Evolutionary conservation across 2,329 filamentous ascomycete genomes (phyloP), one percentile per base, ranked within the genome.

Genomic region (Botryotinia convoluta): DNA sequence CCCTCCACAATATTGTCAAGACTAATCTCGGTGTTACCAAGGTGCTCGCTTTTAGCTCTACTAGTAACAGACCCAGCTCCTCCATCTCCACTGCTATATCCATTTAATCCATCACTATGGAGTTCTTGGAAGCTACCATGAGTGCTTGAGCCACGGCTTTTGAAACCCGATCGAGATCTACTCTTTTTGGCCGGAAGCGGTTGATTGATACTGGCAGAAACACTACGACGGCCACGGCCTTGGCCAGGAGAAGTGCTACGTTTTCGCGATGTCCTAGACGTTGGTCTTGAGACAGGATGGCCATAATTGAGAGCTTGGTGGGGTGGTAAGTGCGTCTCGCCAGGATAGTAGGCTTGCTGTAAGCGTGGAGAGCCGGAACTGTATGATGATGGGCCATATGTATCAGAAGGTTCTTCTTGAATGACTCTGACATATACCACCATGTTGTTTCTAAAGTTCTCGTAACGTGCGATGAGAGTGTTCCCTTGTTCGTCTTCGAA

Each of bases 1-100:
- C 97, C 96, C 84, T 98, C 95, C 75, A 99, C 93, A 83, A 99
- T 98, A 82, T 99, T 99, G 79, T 98, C 95, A 78, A 98, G 90
- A 82, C 95, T 98, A 81, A 99, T 99, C 79, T 99, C 96, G 26
- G 96, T 97, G 81, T 94, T 98, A 67, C 93, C 94, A 79, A 97
- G 89, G 77, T 94, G 92, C 79, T 98, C 95, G 77, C 87, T 90
- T 82, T 93, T 94, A 78, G 88, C 89, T 82, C 92, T 92, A 79
- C 92, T 91, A 74, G 92, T 92, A 77, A 92, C 87, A 72, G 93
- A 95, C 77, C 90, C 92, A 75, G 92, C 89, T 42, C 91, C 93
- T 75, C 91, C 92, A 77, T 97, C 94, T 78, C 93, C 95, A 82
- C 95, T 97, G 84, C 93, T 97, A 82, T 96, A 96, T 75, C 90